Conservation (phyloP, 2,329 filamentous ascomycete genomes). For the Aspergillus sp. region DNA sequence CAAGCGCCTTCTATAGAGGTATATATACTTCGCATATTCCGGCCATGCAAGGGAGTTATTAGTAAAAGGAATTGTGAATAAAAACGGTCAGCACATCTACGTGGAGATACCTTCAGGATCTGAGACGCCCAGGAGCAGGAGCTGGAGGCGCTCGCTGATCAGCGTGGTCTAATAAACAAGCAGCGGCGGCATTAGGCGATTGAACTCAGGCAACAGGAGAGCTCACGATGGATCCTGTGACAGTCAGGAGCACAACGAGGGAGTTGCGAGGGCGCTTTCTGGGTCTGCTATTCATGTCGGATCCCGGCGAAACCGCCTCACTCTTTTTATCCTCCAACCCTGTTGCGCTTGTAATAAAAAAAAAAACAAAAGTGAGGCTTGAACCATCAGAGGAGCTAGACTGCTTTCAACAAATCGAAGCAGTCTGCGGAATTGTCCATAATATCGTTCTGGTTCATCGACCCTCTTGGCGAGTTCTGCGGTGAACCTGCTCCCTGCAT, state of each 20-base stretch:
- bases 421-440: conserved; percentile 7
- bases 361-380: conserved; percentile 32
- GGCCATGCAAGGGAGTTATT: conserved; percentile 21
- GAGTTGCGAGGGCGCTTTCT: conserved; percentile 17
- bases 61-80: conserved; percentile 15
- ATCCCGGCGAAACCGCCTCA: conserved; percentile 38
- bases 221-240: conserved; percentile 16
- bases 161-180: conserved; percentile 13
- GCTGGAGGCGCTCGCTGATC: conserved; percentile 18
- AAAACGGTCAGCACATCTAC: conserved; percentile 16
- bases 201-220: conserved; percentile 15
- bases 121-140: conserved; percentile 16
- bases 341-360: conserved; percentile 26
- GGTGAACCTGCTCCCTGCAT: conserved; percentile 26
- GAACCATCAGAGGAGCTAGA: conserved; percentile 21
- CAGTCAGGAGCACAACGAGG: conserved; percentile 14
- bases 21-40: conserved; percentile 19
- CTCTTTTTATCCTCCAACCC: conserved; percentile 41
- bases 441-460: conserved; percentile 13
- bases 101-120: conserved; percentile 17
- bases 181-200: conserved; percentile 12
- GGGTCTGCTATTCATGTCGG: conserved; percentile 25
- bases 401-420: conserved; percentile 25
- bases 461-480: conserved; percentile 20
- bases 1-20: conserved; percentile 19